Base-by-base conservation (phyloP, 768 basidiomycete species). In the Mycena polygramma region DNA sequence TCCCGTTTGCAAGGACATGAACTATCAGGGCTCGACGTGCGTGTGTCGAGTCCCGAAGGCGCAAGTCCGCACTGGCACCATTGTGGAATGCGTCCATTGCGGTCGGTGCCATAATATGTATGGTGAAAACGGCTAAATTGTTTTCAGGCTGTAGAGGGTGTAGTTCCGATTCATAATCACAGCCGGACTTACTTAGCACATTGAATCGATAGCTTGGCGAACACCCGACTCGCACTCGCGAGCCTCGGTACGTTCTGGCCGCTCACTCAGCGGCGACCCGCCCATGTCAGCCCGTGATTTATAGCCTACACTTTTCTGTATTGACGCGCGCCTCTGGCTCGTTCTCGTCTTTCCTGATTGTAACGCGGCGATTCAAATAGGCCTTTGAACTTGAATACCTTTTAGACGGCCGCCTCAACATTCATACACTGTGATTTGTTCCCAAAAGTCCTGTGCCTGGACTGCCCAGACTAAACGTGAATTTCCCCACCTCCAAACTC, bases 1-100 rank as follows among this genome's bases (percentile, higher is more conserved):
- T 46, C 35, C 36, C 24, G 53, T 41, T 30, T 68, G 19, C 35
- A 51, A 97, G 96, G 98, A 98, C 80, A 98, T 98, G 97, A 99
- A 98, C 83, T 98, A 98, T 77, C 94, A 96, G 84, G 98, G 97
- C 14, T 97, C 96, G 24, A 98, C 98, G 39, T 99, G 98, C 81
- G 93, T 99, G 55, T 99, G 98, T 80, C 89, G 98, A 71, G 97
- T 99, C 58, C 98, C 98, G 6, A 99, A 98, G 79, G 92, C 94
- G 7, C 93, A 96, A 77, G 88, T 99, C 30, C 93, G 95, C 64
- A 84, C 88, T 59, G 97, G 96, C 8, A 96, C 94, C 4, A 85
- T 98, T 39, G 97, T 99, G 2, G 96, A 99, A 80, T 99, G 97
- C 81, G 93, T 95, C 55, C 96, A 98, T 78, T 98, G 97, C 80